A percentile compares a stretch with the other conserved stretches of the same genome.
These are phyloP conservation scores for Zygoascus ofunaensis DNA, from an alignment of 805 yeast species.

Conservation along the genomic window DNA sequence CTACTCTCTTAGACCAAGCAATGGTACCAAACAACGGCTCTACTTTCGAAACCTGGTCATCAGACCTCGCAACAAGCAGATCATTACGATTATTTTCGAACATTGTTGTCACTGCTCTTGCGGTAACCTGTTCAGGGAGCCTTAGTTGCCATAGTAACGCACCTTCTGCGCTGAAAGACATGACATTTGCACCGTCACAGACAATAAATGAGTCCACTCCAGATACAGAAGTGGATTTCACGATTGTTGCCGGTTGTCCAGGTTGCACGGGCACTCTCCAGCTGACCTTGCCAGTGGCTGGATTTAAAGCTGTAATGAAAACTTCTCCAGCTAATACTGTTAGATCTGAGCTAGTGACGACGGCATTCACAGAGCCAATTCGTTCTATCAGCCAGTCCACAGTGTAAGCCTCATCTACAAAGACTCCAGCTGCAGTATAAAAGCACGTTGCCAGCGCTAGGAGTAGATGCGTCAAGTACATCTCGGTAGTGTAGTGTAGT, in stretches of 20 bases:
- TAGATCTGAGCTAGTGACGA: slow-evolving; percentile 8
- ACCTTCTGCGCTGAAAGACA: background rate
- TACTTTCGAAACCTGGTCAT: background rate
- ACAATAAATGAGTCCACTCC: slow-evolving; percentile 1
- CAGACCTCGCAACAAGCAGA: slow-evolving; percentile 1
- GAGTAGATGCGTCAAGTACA: background rate
- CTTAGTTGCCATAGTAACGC: slow-evolving; percentile 2
- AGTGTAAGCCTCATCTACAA: slow-evolving; percentile 26
- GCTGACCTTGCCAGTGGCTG: slow-evolving; percentile 2
- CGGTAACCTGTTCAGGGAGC: background rate
- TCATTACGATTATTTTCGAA: too few species aligned
- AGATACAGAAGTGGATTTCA: background rate
- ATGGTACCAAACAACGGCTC: slow-evolving; percentile 4
- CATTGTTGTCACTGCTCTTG: background rate
- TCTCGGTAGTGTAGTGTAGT: slow-evolving; percentile 1
- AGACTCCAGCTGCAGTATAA: slow-evolving; percentile 21
- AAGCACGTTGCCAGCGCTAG: background rate
- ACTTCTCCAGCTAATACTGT: slow-evolving; percentile 1
- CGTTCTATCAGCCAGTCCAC: slow-evolving; percentile 26
- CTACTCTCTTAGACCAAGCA: slow-evolving; percentile 1
- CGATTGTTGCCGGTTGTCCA: background rate
- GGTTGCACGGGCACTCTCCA: slow-evolving; percentile 4
- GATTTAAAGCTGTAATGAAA: slow-evolving; percentile 4
- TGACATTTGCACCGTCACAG: background rate
- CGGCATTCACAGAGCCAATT: slow-evolving; percentile 18